Evolutionary conservation across 495 filamentous ascomycete species (phyloP).

Genomic region (Penicillium dipodomyicola): DNA sequence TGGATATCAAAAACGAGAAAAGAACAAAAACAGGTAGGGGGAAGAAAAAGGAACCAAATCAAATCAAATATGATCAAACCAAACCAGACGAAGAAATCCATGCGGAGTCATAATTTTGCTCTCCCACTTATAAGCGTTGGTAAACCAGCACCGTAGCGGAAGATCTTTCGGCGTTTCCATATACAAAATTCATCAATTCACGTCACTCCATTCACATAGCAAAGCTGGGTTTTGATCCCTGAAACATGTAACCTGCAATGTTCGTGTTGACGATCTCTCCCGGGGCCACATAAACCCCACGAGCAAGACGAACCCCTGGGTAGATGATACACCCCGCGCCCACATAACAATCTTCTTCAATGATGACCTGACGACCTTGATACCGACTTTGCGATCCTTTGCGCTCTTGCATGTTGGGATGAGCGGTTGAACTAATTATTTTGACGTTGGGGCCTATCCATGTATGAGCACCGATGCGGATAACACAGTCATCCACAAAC

Average conservation of each 20-base stretch:
- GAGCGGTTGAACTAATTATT: constrained; percentile 73
- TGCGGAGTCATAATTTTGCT: background rate
- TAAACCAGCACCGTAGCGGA: background rate
- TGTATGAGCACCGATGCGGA: constrained; percentile 72
- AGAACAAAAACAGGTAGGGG: background rate
- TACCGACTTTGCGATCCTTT: constrained; percentile 72
- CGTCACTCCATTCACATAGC: constrained; percentile 32
- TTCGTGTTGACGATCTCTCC: constrained; percentile 48
- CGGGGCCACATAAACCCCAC: constrained; percentile 46
- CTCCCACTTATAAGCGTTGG: background rate
- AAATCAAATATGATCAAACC: background rate
- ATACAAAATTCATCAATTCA: constrained; percentile 10
- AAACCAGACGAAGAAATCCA: background rate
- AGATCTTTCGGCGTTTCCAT: background rate
- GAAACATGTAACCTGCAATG: constrained; percentile 46
- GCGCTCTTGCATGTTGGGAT: constrained; percentile 71
- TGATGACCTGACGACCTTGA: constrained; percentile 67
- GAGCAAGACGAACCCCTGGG: constrained; percentile 49
- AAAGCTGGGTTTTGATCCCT: constrained; percentile 45
- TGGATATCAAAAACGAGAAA: constrained; percentile 9
- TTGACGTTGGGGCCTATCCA: constrained; percentile 88
- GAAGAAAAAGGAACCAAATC: background rate
- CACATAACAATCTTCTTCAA: constrained; percentile 89
- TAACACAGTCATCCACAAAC: constrained; percentile 74
- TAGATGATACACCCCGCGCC: constrained; percentile 83